Percentiles rank a stretch among this genome's conserved stretches.
Conservation (phyloP, 768 basidiomycete genomes). For the Astraeus odoratus region DNA sequence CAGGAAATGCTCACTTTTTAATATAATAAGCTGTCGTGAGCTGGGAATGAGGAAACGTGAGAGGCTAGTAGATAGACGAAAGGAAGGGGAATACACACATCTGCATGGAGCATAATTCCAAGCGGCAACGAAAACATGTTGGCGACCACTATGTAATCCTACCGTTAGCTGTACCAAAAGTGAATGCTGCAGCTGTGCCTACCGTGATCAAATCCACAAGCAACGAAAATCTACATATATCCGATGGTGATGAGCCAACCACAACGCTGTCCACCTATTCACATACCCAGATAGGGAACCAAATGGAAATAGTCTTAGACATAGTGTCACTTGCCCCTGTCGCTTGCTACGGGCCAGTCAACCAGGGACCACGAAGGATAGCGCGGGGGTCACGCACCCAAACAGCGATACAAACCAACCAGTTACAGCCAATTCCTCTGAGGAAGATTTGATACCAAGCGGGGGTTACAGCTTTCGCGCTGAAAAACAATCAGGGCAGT, state of each 20-base stretch:
- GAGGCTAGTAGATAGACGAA: neutral
- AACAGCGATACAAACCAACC: constrained; percentile 66
- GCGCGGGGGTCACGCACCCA: constrained; percentile 43
- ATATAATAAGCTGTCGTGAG: constrained; percentile 47
- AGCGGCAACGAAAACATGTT: constrained; percentile 74
- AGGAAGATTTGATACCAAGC: constrained; percentile 69
- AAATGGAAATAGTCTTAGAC: constrained; percentile 62
- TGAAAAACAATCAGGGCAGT: constrained; percentile 14
- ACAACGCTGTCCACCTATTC: neutral
- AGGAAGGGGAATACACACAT: constrained; percentile 38
- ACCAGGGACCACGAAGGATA: neutral
- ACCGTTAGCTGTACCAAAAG: neutral
- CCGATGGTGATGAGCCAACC: neutral
- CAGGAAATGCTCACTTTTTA: constrained; percentile 50
- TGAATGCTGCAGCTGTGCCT: constrained; percentile 8
- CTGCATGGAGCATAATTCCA: constrained; percentile 62
- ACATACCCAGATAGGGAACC: constrained; percentile 71
- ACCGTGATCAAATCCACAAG: constrained; percentile 70
- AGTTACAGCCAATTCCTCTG: constrained; percentile 73
- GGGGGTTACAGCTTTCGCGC: constrained; percentile 58
- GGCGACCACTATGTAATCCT: constrained; percentile 43
- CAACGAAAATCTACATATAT: constrained; percentile 51
- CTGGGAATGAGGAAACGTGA: constrained; percentile 11
- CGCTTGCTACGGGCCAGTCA: constrained; percentile 47
- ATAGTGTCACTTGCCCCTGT: constrained; percentile 58